Conservation (phyloP, 495 filamentous ascomycete species). For the Talaromyces nanjingensis region DNA sequence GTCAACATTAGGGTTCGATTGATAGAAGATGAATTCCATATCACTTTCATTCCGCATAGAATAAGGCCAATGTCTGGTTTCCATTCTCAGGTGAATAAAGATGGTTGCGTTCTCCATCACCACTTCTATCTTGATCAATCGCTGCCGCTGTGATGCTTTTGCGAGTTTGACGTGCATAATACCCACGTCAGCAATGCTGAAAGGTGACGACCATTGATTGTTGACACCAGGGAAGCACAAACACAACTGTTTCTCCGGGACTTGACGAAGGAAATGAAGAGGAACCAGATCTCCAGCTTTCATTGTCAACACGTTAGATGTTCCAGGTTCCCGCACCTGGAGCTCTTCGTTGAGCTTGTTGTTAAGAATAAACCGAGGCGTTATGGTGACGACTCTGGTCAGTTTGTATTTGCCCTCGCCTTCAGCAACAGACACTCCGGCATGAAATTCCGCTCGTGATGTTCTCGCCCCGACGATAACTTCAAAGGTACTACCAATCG, state of each 20-base stretch:
- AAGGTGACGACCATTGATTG: slow-evolving; percentile 96
- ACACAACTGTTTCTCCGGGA: slow-evolving; percentile 76
- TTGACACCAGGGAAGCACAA: slow-evolving; percentile 91
- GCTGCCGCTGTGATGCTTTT: slow-evolving; percentile 80
- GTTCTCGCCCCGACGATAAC: slow-evolving; percentile 67
- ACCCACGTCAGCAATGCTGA: slow-evolving; percentile 92
- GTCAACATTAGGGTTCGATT: slow-evolving; percentile 68
- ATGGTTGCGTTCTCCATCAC: slow-evolving; percentile 88
- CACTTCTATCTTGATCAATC: slow-evolving; percentile 78
- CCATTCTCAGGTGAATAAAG: slow-evolving; percentile 83
- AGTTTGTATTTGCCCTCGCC: slow-evolving; percentile 97
- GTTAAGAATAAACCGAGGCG: slow-evolving; percentile 89
- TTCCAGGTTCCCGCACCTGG: slow-evolving; percentile 81
- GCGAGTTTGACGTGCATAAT: slow-evolving; percentile 90
- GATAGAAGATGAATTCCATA: slow-evolving; percentile 90
- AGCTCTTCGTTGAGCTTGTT: slow-evolving; percentile 86
- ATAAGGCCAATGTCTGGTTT: slow-evolving; percentile 94
- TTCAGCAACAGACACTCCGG: slow-evolving; percentile 79
- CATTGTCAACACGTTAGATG: slow-evolving; percentile 70
- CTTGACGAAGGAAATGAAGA: slow-evolving; percentile 76
- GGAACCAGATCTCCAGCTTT: slow-evolving; percentile 72
- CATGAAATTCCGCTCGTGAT: slow-evolving; percentile 74
- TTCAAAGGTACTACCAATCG: slow-evolving; percentile 88
- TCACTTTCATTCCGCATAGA: slow-evolving; percentile 98
- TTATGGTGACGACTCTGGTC: slow-evolving; percentile 88